Evolutionary conservation across 2,329 filamentous ascomycete species (phyloP).

Genomic region (Thermothelomyces thermophilus): DNA sequence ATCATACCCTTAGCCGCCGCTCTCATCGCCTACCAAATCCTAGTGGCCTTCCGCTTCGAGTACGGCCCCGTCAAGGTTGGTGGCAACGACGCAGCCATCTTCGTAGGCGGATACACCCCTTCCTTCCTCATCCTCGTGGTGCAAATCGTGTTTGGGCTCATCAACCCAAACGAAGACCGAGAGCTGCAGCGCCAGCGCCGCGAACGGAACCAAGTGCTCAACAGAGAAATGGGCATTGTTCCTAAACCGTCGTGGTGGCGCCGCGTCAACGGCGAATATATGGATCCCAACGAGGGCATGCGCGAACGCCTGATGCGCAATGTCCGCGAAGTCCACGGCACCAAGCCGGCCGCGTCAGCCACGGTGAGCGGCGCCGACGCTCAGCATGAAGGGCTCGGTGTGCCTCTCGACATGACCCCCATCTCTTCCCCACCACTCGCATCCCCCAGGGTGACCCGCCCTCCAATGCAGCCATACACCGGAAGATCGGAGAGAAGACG

Average conservation of each 20-base stretch:
- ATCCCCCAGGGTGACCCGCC: constrained; percentile 12
- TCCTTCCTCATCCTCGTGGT: constrained; percentile 50
- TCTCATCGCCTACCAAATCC: constrained; percentile 53
- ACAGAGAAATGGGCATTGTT: constrained; percentile 55
- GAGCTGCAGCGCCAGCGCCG: constrained; percentile 59
- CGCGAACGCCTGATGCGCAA: constrained; percentile 49
- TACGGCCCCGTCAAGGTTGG: constrained; percentile 52
- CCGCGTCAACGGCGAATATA: constrained; percentile 40
- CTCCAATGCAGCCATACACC: constrained; percentile 29
- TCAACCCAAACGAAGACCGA: constrained; percentile 64
- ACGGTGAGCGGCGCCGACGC: constrained; percentile 28
- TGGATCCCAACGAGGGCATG: constrained; percentile 35
- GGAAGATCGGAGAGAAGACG: constrained; percentile 41
- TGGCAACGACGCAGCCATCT: constrained; percentile 50
- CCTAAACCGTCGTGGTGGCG: constrained; percentile 63
- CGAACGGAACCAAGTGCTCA: constrained; percentile 46
- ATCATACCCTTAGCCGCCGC: constrained; percentile 46
- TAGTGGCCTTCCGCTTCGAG: constrained; percentile 52
- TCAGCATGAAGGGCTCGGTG: constrained; percentile 2
- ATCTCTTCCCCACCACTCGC: constrained; percentile 17
- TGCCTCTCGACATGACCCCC: constrained; percentile 29
- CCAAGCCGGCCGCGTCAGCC: constrained; percentile 28
- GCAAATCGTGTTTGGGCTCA: constrained; percentile 49
- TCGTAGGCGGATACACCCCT: constrained; percentile 56
- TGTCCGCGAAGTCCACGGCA: constrained; percentile 48